Percentiles rank a stretch among this genome's conserved stretches.
phyloP scores from a whole-genome alignment of 441 rosid genomes.

The Kokia cookei region DNA sequence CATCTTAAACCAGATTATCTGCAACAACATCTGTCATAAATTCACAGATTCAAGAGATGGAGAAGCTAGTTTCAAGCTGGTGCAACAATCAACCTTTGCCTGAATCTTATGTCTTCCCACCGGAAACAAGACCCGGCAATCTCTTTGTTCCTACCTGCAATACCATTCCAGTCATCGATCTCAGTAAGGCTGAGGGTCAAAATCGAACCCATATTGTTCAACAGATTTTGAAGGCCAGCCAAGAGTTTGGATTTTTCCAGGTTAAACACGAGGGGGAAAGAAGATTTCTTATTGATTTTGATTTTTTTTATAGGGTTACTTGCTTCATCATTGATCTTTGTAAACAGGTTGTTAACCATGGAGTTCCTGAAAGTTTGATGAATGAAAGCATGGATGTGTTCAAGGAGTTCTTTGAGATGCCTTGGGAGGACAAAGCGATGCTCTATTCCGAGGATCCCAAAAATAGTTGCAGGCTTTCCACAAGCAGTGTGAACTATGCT shows the following conservation, averaged over 20 bases:
- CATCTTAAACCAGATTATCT: too few relatives aligned
- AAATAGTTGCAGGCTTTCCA: constrained; percentile 12
- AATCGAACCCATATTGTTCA: not conserved
- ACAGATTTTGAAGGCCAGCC: constrained; percentile 17
- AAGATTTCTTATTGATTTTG: not conserved
- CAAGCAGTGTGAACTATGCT: constrained; percentile 7
- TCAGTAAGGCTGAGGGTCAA: not conserved
- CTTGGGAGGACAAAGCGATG: constrained; percentile 21
- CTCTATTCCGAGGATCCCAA: constrained; percentile 17
- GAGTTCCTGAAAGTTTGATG: constrained; percentile 12
- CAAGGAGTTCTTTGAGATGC: constrained; percentile 27
- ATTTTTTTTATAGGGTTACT: not conserved
- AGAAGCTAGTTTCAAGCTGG: constrained; percentile 26
- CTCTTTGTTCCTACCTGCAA: not conserved
- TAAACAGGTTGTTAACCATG: constrained; percentile 15
- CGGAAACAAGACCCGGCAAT: constrained; percentile 26
- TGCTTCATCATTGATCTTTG: too few relatives aligned
- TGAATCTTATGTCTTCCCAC: constrained; percentile 26
- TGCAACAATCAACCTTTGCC: constrained; percentile 15
- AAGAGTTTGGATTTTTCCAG: constrained; percentile 30
- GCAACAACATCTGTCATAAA: not conserved
- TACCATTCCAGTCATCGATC: constrained; percentile 25
- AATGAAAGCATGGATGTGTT: constrained; percentile 13
- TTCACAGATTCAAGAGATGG: constrained; percentile 8
- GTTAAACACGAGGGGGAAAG: not conserved